Base-by-base conservation (phyloP, 1,284 basidiomycete species). In the Cutaneotrichosporon cavernicola region DNA sequence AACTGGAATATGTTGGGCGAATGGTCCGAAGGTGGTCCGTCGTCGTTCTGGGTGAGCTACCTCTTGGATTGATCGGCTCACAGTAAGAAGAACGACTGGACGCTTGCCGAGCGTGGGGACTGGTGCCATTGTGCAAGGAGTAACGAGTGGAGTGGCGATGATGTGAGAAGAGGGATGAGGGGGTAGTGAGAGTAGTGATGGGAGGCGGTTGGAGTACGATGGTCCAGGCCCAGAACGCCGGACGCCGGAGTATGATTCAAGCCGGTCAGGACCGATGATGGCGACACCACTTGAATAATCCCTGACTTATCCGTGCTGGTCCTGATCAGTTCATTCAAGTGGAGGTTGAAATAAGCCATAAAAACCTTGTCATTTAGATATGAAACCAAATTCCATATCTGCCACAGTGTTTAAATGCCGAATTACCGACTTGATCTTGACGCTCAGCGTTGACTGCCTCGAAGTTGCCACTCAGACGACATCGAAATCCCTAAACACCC, bases 1-100 rank as follows among this genome's bases (percentile, higher is more conserved):
- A 96, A 86, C 4, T 87, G 88, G 69, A 88, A 89, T 65, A 95
- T 86, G 79, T 91, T 93, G 0, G 94, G 94, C 0, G 91, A 94
- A 10, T 82, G 72, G 26, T 73, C 73, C 52, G 86, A 82, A 5
- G 91, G 90, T 18, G 92, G 92, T 3, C 93, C 93, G 75, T 96
- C 93, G 76, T 97, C 93, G 65, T 81, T 81, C 80, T 81, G 62
- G 5, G 59, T 66, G 53, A 69, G 63, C 43, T 31, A 2, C 14
- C 7, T 13, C 6, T 40, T 14, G 5, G 6, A 4, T 34, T 18
- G 31, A 18, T 5, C 34, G 26, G 21, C 76, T 68, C 58, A 79
- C 77, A 0, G 77, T 79, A 7, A 79, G 70, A 9, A 79, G 69
- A 21, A 78, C 76, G 31, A 76, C 73, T 1, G 77, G 77, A 5